Evolutionary conservation across 306 rosid species (phyloP).

Genomic region (Lupinus albus): DNA sequence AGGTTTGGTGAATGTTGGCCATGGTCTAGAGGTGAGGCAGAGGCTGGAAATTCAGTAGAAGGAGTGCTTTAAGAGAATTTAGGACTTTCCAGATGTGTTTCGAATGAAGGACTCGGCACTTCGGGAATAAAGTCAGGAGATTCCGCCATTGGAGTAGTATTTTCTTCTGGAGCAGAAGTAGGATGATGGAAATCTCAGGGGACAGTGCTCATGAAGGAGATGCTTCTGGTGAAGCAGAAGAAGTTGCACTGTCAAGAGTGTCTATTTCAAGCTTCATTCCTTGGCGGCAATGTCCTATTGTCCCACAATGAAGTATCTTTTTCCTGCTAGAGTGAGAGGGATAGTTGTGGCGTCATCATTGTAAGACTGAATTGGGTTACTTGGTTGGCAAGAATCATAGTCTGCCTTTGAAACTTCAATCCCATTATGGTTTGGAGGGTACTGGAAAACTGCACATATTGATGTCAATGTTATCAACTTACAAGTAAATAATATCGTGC

Average conservation of each 20-base stretch:
- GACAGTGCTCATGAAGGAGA: slow-evolving; percentile 48
- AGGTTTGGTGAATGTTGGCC: slow-evolving; percentile 42
- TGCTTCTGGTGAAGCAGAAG: slow-evolving; percentile 46
- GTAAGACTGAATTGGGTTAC: slow-evolving; percentile 58
- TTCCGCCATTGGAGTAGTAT: slow-evolving; percentile 41
- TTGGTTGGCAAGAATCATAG: slow-evolving; percentile 65
- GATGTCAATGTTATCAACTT: slow-evolving; percentile 31
- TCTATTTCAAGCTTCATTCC: slow-evolving; percentile 81
- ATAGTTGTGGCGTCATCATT: slow-evolving; percentile 63
- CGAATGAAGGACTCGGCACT: slow-evolving; percentile 41
- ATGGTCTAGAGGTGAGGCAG: slow-evolving; percentile 44
- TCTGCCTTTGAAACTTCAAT: slow-evolving; percentile 73
- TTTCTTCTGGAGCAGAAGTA: slow-evolving; percentile 47
- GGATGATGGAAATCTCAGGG: slow-evolving; percentile 36
- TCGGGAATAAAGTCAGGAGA: slow-evolving; percentile 35
- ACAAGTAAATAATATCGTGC: too few species aligned
- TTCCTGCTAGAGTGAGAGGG: slow-evolving; percentile 65
- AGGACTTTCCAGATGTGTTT: slow-evolving; percentile 41
- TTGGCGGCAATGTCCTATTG: slow-evolving; percentile 63
- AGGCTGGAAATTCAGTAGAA: slow-evolving; percentile 50
- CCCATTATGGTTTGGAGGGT: slow-evolving; percentile 67
- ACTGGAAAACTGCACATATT: slow-evolving; percentile 68
- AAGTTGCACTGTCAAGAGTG: slow-evolving; percentile 50
- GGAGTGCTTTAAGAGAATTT: slow-evolving; percentile 48
- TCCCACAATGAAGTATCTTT: slow-evolving; percentile 86